phyloP scores from a whole-genome alignment of 192 early-diverging fungal genomes.

The Rhizophlyctis rosea region DNA sequence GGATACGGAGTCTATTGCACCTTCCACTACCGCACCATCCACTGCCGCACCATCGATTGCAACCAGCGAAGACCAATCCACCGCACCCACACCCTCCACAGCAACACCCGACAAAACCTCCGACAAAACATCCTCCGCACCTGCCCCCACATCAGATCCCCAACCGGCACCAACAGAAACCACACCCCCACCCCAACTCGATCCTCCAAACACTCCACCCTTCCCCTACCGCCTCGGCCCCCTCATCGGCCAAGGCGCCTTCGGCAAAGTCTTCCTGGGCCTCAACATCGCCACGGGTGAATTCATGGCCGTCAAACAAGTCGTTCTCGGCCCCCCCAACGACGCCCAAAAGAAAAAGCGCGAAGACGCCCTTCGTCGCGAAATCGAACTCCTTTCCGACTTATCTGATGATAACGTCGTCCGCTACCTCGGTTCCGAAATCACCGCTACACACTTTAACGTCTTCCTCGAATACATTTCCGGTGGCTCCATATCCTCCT shows the following conservation, averaged over 20 bases:
- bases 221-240: conserved; percentile 86
- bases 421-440: conserved; percentile 83
- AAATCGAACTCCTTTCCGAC: conserved; percentile 76
- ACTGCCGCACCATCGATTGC: no score
- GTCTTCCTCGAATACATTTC: conserved; percentile 97
- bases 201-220: conserved; percentile 5
- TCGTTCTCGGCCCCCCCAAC: conserved; percentile 43
- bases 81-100: no score
- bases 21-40: no score
- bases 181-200: background rate
- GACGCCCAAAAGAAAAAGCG: conserved; percentile 20
- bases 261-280: conserved; percentile 90
- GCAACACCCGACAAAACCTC: background rate
- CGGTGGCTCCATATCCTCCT: conserved; percentile 82
- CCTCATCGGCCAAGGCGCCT: conserved; percentile 93
- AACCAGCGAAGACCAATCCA: no score
- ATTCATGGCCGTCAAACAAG: conserved; percentile 98
- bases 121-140: no score
- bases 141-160: background rate
- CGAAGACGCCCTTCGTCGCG: conserved; percentile 76
- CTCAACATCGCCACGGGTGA: conserved; percentile 85
- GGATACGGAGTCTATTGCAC: no score
- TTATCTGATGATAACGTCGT: conserved; percentile 90
- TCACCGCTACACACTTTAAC: conserved; percentile 69
- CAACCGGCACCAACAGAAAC: background rate